A percentile compares a stretch with the other conserved stretches of the same genome.
These are phyloP conservation scores for Aspergillus felis DNA, from an alignment of 2,329 filamentous ascomycete genomes.

Conservation along the genomic window DNA sequence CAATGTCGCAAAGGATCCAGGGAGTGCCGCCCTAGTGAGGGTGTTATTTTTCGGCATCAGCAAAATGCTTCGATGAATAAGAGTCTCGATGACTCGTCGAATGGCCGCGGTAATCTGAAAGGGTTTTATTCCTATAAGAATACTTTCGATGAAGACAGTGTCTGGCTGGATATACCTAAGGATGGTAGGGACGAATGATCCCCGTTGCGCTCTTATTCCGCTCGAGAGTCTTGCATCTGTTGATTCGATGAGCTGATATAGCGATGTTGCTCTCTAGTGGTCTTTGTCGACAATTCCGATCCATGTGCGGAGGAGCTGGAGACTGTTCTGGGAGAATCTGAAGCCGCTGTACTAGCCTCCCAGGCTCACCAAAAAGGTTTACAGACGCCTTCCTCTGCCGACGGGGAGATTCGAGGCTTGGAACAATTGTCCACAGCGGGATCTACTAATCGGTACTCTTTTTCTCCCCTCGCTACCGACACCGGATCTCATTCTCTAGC, in stretches of 20 bases:
- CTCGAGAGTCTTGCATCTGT: not conserved
- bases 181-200: constrained; percentile 41
- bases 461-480: constrained; percentile 20
- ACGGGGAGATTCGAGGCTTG: constrained; percentile 47
- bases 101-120: constrained; percentile 47
- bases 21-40: constrained; percentile 58
- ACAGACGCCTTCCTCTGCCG: constrained; percentile 18
- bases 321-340: constrained; percentile 29
- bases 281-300: constrained; percentile 60
- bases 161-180: constrained; percentile 62
- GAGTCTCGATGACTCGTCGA: constrained; percentile 36
- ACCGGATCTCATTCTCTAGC: constrained; percentile 19
- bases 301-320: constrained; percentile 54
- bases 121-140: constrained; percentile 65
- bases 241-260: constrained; percentile 1
- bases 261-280: constrained; percentile 40
- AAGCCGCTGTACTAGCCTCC: constrained; percentile 25
- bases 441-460: constrained; percentile 37
- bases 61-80: constrained; percentile 67
- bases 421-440: constrained; percentile 54
- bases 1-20: constrained; percentile 59
- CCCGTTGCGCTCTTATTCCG: not conserved
- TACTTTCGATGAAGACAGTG: constrained; percentile 57
- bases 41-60: constrained; percentile 64
- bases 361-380: constrained; percentile 30